Base-by-base conservation (phyloP, 75 land plant genomes). In the Ceratopteris richardii region DNA sequence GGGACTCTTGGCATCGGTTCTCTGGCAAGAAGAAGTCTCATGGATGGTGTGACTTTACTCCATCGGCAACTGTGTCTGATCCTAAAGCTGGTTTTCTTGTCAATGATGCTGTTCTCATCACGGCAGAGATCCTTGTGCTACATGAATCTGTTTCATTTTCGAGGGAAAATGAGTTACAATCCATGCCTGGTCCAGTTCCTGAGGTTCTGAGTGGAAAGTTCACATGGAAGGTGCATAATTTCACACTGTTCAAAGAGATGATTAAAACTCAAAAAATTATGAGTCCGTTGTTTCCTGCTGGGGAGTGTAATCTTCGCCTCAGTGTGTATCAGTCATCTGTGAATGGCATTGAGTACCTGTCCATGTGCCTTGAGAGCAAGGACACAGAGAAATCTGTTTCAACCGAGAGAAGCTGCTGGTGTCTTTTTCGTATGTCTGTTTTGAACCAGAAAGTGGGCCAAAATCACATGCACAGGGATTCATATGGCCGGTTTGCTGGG, bases 331-430 rank as follows among this genome's bases (percentile, higher is more conserved):
- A 93, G 66, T 85, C 87, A 51, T 68, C 84, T 1, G 96, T 93
- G 18, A 73, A 70, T 31, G 85, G 96, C 18, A 67, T 73, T 0
- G 96, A 93, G 43, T 84, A 83, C 52, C 64, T 93, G 50, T 93
- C 98, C 26, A 86, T 93, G 96, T 93, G 96, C 63, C 57, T 93
- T 65, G 98, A 93, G 81, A 93, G 96, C 66, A 93, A 89, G 66
- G 96, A 93, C 52, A 86, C 87, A 0, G 90, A 93, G 68, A 93
- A 89, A 67, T 60, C 82, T 6, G 12, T 61, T 5, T 21, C 72
- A 11, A 2, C 57, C 1, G 98, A 93, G 33, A 71, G 85, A 54
- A 89, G 98, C 68, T 89, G 98, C 63, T 93, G 98, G 98, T 85
- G 95, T 68, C 72, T 93, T 51, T 93, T 93, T 52, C 62, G 98